A percentile compares a stretch with the other conserved stretches of the same genome.
These are phyloP conservation scores for Chytriomyces confervae DNA, from an alignment of 192 early-diverging fungal species.

Conservation along the genomic window DNA sequence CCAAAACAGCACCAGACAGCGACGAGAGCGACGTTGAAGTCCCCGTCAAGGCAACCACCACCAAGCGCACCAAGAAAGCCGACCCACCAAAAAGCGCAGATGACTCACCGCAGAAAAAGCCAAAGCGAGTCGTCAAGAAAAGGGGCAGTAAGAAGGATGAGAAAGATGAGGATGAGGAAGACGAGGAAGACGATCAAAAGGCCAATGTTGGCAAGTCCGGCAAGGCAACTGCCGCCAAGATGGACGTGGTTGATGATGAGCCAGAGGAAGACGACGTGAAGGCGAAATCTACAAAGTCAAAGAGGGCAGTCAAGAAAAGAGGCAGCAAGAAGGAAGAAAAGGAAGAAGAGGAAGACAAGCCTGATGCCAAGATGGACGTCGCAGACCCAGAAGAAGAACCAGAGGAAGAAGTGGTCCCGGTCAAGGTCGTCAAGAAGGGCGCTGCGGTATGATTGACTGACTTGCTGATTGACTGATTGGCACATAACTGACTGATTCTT, in stretches of 20 bases:
- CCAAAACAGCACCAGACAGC: background rate
- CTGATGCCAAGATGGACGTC: constrained; percentile 22
- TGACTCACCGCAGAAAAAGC: background rate
- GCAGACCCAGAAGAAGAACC: constrained; percentile 21
- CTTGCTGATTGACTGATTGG: background rate
- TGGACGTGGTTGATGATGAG: constrained; percentile 1
- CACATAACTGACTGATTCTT: background rate
- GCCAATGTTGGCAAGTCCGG: background rate
- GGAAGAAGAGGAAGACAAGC: constrained; percentile 18
- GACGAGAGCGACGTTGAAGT: background rate
- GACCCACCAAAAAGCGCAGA: no score
- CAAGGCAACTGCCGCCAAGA: background rate
- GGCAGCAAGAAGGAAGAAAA: background rate
- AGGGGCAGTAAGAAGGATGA: background rate
- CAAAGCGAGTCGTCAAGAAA: background rate
- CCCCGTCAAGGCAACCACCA: background rate
- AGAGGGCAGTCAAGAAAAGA: constrained; percentile 6
- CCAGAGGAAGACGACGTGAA: background rate
- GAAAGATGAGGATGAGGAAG: constrained; percentile 1
- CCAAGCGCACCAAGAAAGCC: no score
- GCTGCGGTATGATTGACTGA: constrained; percentile 23
- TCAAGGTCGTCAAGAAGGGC: constrained; percentile 51
- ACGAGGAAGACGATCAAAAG: constrained; percentile 1
- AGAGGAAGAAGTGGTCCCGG: constrained; percentile 38
- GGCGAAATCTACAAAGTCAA: background rate